Evolutionary conservation across 371 early-diverging fungal genomes (phyloP), one percentile per base, ranked within the genome.

Genomic region (Mucor sp.): DNA sequence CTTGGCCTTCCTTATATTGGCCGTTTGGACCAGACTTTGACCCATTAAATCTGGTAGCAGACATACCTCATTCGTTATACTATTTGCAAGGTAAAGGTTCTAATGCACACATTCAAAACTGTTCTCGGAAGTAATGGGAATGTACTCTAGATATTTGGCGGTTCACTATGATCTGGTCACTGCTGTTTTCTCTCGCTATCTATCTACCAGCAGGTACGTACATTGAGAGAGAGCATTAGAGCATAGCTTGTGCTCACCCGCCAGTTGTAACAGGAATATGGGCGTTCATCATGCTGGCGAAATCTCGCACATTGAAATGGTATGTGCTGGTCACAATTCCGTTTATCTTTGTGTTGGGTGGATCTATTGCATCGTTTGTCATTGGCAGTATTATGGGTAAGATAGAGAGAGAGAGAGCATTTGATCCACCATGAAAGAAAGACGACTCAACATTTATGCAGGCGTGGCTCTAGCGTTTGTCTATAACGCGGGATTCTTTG

Each of bases 1-100:
- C 74, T 25, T 89, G 88, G 88, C 89, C 89, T 27, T 78, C 88
- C 6, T 78, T 89, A 17, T 89, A 89, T 66, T 87, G 88, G 88
- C 89, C 89, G 14, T 81, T 87, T 55, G 75, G 74, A 11, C 74
- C 75, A 14, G 80, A 74, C 23, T 72, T 83, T 27, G 77, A 74
- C 58, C 81, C 77, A n/a, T 28, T 77, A 0, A 72, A 76, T 55
- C 50, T 80, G n/a, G 72, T 79, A 39, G 77, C 80, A 14, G 80
- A 82, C 59, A 79, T 75, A 43, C 75, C 77, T 33, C 81, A 83
- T 65, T 82, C 81, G 0, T 59, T 85, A 4, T 85, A 85, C 35
- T 79, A 78, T 66, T 50, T 80, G 23, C 50, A 69, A 47, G 85
- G 85, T 81, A 62, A 6, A 7, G 3, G 19, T n/a, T 48, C 9